Evolutionary conservation across 805 yeast genomes (phyloP), one percentile per base, ranked within the genome.

Genomic region (Wickerhamiella vanderwaltii): DNA sequence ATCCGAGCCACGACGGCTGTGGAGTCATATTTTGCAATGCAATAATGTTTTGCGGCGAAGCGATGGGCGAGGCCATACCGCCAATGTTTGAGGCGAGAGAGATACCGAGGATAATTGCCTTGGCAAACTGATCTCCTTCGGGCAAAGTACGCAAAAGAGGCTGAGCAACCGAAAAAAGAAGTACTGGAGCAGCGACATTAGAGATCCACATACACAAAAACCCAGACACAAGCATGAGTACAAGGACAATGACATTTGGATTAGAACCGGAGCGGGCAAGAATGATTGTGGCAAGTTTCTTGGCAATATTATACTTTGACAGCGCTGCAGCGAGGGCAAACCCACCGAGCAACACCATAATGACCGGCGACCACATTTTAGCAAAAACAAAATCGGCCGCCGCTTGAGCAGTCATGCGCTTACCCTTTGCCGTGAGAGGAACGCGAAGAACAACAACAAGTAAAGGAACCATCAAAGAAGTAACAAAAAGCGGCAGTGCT

Each of bases 1-100:
- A 88, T 57, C 84, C 81, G 9, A 79, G 77, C 98, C 98, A 88
- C 36, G 79, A 75, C 1, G 79, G 77, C 43, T 72, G 77, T 1
- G 93, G 94, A 43, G 68, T 69, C 97, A 88, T 88, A 51, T 79
- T 66, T 43, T 84, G 87, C 39, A 88, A 69, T 1, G 95, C 94
- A 52, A 88, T 77, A 48, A 88, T 83, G 59, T 88, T 88, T 57
- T 88, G 98, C 1, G 98, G 98, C 2, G 95, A 84, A 1, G 96
- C 87, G 55, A 88, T 88, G 6, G 98, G 98, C 3, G 95, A 84
- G 0, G 95, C 80, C 94, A 87, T 88, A 49, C 98, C 98, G 17
- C 95, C 97, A 36, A 88, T 67, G 57, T 88, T 85, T 6, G 94
- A 80, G 1, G 97, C 93, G 43, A 88, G 65, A 0, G 97, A 97